These are phyloP conservation scores for Aureobasidium namibiae DNA, from an alignment of 2,329 filamentous ascomycete genomes.

Conservation along the genomic window DNA sequence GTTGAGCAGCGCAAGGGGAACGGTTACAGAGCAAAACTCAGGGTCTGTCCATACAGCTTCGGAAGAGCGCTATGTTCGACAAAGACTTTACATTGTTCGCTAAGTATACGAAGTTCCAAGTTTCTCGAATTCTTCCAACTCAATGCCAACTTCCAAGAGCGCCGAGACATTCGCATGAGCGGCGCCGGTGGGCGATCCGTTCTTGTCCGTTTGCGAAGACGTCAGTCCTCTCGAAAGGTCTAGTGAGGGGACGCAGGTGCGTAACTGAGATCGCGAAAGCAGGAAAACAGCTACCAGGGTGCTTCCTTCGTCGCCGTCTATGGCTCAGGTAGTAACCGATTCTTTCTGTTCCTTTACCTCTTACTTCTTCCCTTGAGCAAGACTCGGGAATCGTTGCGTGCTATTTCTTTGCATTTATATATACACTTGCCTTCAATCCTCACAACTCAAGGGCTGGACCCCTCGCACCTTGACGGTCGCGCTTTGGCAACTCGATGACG, in stretches of 20 bases:
- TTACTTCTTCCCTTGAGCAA: conserved; percentile 3
- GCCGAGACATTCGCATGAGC: neutral
- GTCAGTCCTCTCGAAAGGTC: neutral
- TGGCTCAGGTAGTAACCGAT: conserved; percentile 1
- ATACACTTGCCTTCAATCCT: neutral
- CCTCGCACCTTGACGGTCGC: conserved; percentile 8
- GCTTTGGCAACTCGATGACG: neutral
- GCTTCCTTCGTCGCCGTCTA: neutral
- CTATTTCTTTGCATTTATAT: neutral
- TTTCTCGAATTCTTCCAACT: neutral
- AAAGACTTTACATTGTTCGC: too few relatives aligned
- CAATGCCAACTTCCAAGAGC: neutral
- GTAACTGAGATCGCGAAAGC: neutral
- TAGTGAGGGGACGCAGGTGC: neutral
- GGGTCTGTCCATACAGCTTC: too few relatives aligned
- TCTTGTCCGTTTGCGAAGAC: neutral
- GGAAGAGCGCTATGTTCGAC: too few relatives aligned
- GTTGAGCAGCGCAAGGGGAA: neutral
- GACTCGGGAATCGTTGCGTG: neutral
- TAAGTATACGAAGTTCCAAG: neutral
- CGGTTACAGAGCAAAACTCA: too few relatives aligned
- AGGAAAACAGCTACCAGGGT: neutral
- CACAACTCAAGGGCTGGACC: neutral
- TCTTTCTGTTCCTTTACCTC: neutral
- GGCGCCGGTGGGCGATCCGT: neutral